These are phyloP conservation scores for Heliosperma pusillum DNA, from an alignment of 148 eudicot species.

Conservation along the genomic window DNA sequence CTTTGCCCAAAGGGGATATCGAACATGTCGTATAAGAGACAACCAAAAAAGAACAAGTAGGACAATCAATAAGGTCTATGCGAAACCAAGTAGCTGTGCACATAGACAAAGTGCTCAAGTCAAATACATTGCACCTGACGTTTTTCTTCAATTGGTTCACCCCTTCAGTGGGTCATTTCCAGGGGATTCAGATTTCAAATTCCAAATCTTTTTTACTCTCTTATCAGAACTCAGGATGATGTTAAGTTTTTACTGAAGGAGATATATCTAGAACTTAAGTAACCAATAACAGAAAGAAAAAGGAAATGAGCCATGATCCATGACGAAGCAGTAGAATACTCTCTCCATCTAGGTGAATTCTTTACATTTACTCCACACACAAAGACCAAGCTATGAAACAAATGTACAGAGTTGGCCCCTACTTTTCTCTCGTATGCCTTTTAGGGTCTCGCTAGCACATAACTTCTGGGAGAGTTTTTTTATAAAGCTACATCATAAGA, in stretches of 20 bases:
- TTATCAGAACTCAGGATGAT: neutral
- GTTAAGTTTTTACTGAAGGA: neutral
- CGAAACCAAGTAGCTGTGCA: neutral
- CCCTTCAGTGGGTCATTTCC: neutral
- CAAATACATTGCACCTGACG: neutral
- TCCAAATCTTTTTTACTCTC: neutral
- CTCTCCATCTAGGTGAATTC: no score
- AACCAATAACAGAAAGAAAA: neutral
- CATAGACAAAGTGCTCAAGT: neutral
- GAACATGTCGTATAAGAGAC: neutral
- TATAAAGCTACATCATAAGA: no score
- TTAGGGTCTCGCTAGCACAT: no score
- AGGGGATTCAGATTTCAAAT: neutral
- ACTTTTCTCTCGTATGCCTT: no score
- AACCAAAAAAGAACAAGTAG: neutral
- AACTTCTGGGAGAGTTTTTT: no score
- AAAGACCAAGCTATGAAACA: no score
- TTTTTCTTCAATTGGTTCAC: neutral
- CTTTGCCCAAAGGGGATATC: no score
- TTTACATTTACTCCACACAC: no score
- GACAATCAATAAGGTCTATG: neutral
- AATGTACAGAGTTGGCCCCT: no score
- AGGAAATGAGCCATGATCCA: neutral
- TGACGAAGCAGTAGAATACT: neutral
- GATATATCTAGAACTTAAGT: neutral